Percentiles rank a stretch among this genome's conserved stretches.
These are phyloP conservation scores for Auriculariales sp. DNA, from an alignment of 768 basidiomycete genomes.

Conservation along the genomic window DNA sequence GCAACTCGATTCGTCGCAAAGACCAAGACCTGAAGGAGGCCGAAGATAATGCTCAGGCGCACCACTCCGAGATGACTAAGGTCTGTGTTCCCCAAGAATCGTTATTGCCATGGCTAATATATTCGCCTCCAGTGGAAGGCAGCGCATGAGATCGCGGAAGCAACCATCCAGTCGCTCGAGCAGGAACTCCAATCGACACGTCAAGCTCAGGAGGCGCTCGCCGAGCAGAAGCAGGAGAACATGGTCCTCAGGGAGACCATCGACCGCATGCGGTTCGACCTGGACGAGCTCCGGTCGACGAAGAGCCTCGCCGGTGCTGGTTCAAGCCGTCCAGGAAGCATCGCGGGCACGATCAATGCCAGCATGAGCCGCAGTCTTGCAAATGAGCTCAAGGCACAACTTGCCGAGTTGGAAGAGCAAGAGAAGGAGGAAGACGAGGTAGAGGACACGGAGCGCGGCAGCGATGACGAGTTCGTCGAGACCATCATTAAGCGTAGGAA, in stretches of 20 bases:
- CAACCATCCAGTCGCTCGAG: constrained; percentile 55
- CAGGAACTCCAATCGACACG: constrained; percentile 54
- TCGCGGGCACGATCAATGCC: constrained; percentile 32
- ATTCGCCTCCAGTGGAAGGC: constrained; percentile 38
- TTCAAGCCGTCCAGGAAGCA: constrained; percentile 24
- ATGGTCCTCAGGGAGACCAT: constrained; percentile 89
- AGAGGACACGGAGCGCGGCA: constrained; percentile 27
- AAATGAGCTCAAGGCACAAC: constrained; percentile 39
- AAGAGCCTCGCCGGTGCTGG: constrained; percentile 21
- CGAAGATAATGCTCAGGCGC: constrained; percentile 43
- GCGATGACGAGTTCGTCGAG: constrained; percentile 63
- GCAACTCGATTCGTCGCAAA: constrained; percentile 55
- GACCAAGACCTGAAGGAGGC: constrained; percentile 58
- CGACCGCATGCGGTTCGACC: constrained; percentile 83
- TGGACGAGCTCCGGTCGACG: constrained; percentile 72
- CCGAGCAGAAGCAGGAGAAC: constrained; percentile 93
- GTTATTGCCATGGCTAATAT: background rate
- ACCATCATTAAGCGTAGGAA: constrained; percentile 82
- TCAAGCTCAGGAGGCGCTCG: constrained; percentile 57
- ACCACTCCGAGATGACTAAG: constrained; percentile 41
- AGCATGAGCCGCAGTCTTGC: constrained; percentile 66
- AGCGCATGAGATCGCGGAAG: constrained; percentile 60
- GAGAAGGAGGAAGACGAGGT: constrained; percentile 23
- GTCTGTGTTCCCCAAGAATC: constrained; percentile 4
- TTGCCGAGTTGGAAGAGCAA: constrained; percentile 20